Evolutionary conservation across 192 early-diverging fungal genomes (phyloP), one percentile per base, ranked within the genome.

Genomic region (Coemansia guatemalensis): DNA sequence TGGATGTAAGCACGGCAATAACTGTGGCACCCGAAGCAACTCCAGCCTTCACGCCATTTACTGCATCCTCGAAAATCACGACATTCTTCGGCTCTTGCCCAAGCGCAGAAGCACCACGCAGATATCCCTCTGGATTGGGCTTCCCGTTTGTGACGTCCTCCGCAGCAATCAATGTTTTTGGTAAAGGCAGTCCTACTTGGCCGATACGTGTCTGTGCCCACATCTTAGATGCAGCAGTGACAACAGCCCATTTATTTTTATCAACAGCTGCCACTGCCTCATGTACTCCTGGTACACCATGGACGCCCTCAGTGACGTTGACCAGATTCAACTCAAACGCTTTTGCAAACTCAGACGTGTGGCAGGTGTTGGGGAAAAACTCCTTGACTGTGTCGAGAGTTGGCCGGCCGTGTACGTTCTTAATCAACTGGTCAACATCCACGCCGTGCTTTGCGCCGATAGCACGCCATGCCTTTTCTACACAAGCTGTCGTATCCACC

Each of bases 51-150:
- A 64, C 65, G 11, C 72, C 77, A 22, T 67, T 65, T 5, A 71
- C 56, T 18, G 77, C 55, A 60, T 80, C 72, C 51, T 74, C 77
- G 52, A 79, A 79, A 4, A 74, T 72, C 22, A 79, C 60, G 1
- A 61, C 49, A 1, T 74, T 58, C 18, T 11, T 1, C 2, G 77
- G 67, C 0, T 30, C 53, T 1, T 64, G 24, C 0, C 60, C 64
- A 51, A 79, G 60, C 24, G 39, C 3, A 12, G 41, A 39, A 0
- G 77, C 71, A 7, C 71, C 71, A 33, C 48, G 12, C 48, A 35
- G 20, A 51, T 67, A 79, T 22, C 71, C 58, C 20, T 74, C 68
- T 0, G 77, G 77, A 23, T 67, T 14, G 0, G 77, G 77, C 53
- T 79, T 79, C 5, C 64, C 68, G 0, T 24, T 29, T 39, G 26